Base-by-base conservation (phyloP, 257 asterid genomes). In the Verbena officinalis region DNA sequence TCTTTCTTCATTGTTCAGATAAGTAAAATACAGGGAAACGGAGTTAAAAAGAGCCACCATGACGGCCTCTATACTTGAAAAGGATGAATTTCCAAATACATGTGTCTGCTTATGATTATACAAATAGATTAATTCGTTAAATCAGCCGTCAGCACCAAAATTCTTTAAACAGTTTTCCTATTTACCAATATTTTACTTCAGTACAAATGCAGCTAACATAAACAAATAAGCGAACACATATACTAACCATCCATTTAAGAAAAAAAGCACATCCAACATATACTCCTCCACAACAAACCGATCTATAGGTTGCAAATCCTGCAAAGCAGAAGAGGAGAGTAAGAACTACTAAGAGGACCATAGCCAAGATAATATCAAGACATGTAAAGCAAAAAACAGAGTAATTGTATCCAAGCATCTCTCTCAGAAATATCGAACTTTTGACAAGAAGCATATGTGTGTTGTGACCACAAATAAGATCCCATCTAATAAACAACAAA, bases 211-310 rank as follows among this genome's bases (percentile, higher is more conserved):
- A 67, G 59, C 36, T 58, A 19, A 51, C 36, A 58, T 23, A 55
- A 56, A 38, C 17, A 39, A 46, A 64, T 53, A 62, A 38, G 56
- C 52, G 36, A 79, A 66, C 62, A 57, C 45, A 57, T 75, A 61
- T 73, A 90, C 97, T 75, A 70, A 94, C 99, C 99, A 90, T 75
- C 99, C 99, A 83, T 90, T 94, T 75, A 94, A 75, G 84, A 76
- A 94, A 22, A 81, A 77, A 67, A 94, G 96, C 76, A 90, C 96
- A 53, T 94, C 99, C 88, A 94, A 69, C 75, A 94, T 64, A 80
- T 90, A 94, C 77, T 94, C 99, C 81, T 94, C 99, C 75, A 86
- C 97, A 34, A 94, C 89, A 42, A 86, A 88, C 55, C 96, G 95
- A 76, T 94, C 99, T 42, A 94, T 80, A 50, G 95, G 93, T 69